Conservation (phyloP, 2,329 filamentous ascomycete genomes). For the Aspergillus sp. region DNA sequence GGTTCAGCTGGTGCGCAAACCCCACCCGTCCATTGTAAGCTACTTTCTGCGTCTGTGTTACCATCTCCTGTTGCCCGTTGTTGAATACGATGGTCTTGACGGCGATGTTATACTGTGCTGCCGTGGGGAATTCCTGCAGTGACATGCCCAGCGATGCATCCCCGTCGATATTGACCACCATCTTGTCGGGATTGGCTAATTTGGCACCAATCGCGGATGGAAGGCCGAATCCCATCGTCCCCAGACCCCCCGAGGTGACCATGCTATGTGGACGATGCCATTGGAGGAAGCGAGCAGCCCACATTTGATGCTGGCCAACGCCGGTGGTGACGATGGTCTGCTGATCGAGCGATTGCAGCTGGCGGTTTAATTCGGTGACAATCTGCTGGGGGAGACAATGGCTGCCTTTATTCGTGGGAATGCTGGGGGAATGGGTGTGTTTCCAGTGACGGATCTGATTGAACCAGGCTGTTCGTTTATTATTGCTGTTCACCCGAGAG, state of each 20-base stretch:
- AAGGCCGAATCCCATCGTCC: slow-evolving; percentile 90
- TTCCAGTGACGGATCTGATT: slow-evolving; percentile 83
- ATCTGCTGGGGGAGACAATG: no score
- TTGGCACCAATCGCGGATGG: slow-evolving; percentile 94
- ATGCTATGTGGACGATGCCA: slow-evolving; percentile 86
- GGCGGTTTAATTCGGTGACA: no score
- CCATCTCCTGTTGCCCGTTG: slow-evolving; percentile 92
- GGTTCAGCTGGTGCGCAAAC: slow-evolving; percentile 81
- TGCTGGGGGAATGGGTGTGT: slow-evolving; percentile 33
- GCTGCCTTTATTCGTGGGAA: no score
- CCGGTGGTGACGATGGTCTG: slow-evolving; percentile 82
- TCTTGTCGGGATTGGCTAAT: slow-evolving; percentile 68
- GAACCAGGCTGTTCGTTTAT: slow-evolving; percentile 70
- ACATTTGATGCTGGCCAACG: slow-evolving; percentile 97
- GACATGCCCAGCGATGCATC: slow-evolving; percentile 93
- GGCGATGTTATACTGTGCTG: slow-evolving; percentile 84
- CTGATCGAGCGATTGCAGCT: slow-evolving; percentile 29
- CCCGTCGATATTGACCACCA: slow-evolving; percentile 70
- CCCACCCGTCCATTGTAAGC: slow-evolving; percentile 83
- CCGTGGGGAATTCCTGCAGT: slow-evolving; percentile 79
- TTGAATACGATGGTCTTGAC: slow-evolving; percentile 86
- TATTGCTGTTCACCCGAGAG: slow-evolving; percentile 60
- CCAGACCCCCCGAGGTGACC: slow-evolving; percentile 89
- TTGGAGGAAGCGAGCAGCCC: slow-evolving; percentile 88
- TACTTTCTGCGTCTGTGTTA: slow-evolving; percentile 87